Conservation (phyloP, 2,329 filamentous ascomycete genomes). For the Colletotrichum chlorophyti region DNA sequence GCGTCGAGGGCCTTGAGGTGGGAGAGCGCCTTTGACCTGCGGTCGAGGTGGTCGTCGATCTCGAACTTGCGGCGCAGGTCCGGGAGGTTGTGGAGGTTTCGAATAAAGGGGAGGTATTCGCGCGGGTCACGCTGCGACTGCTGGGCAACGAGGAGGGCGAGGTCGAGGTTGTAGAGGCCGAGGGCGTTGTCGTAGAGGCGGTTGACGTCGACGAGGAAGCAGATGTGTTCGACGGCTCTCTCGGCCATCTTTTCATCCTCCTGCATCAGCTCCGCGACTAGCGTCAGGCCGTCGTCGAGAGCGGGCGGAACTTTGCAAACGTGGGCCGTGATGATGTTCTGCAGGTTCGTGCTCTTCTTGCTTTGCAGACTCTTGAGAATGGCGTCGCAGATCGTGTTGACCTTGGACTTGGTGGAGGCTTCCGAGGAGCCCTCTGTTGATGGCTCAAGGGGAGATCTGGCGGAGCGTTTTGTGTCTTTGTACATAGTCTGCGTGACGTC, state of each 20-base stretch:
- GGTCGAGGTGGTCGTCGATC: conserved; percentile 87
- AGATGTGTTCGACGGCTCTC: conserved; percentile 93
- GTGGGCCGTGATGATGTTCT: conserved; percentile 93
- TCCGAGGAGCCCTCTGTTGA: conserved; percentile 25
- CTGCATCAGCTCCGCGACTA: conserved; percentile 78
- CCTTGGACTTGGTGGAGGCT: conserved; percentile 59
- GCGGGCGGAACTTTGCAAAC: conserved; percentile 94
- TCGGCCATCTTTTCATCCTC: conserved; percentile 78
- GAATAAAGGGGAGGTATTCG: conserved; percentile 95
- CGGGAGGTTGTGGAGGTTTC: conserved; percentile 79
- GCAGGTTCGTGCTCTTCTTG: conserved; percentile 71
- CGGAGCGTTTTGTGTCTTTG: conserved; percentile 73
- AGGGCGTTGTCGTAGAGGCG: conserved; percentile 89
- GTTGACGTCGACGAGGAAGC: conserved; percentile 94
- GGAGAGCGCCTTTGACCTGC: conserved; percentile 76
- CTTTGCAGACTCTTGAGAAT: conserved; percentile 73
- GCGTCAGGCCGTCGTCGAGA: conserved; percentile 79
- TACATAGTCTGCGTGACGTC: conserved; percentile 96
- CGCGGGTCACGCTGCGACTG: conserved; percentile 94
- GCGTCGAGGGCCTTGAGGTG: conserved; percentile 77
- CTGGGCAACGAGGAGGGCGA: conserved; percentile 89
- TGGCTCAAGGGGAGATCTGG: background rate
- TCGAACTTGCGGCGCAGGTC: conserved; percentile 76
- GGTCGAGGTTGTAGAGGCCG: conserved; percentile 88
- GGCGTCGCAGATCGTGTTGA: conserved; percentile 88